phyloP scores from a whole-genome alignment of 768 basidiomycete species.

The Tephrocybe sp. region DNA sequence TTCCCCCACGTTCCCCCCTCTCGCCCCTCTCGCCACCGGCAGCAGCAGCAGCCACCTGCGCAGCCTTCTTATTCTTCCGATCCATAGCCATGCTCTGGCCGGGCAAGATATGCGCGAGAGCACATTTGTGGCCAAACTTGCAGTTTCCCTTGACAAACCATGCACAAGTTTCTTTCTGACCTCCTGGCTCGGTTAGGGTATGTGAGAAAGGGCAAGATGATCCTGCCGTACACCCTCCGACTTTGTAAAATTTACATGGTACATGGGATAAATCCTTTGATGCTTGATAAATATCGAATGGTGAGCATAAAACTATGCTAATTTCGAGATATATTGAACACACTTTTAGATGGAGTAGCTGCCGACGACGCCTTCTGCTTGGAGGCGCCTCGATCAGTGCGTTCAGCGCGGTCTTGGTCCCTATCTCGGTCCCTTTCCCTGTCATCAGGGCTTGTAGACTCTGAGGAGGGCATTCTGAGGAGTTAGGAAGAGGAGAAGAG shows the following conservation, averaged over 20 bases:
- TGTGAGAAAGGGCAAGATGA: constrained; percentile 97
- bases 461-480: constrained; percentile 19
- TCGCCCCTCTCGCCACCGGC: constrained; percentile 31
- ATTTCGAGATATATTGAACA: constrained; percentile 8
- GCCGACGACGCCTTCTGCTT: constrained; percentile 21
- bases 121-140: constrained; percentile 76
- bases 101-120: constrained; percentile 90
- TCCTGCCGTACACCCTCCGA: constrained; percentile 92
- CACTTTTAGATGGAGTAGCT: constrained; percentile 20
- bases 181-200: constrained; percentile 65
- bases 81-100: constrained; percentile 97
- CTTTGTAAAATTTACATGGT: constrained; percentile 96
- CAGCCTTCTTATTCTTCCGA: constrained; percentile 94
- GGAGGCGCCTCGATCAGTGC: constrained; percentile 18
- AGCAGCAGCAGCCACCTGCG: constrained; percentile 60
- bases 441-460: constrained; percentile 21
- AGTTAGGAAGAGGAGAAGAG: not conserved
- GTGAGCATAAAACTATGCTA: constrained; percentile 23
- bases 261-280: constrained; percentile 94
- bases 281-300: constrained; percentile 4
- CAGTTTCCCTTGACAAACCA: constrained; percentile 95
- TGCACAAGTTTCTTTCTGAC: constrained; percentile 78
- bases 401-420: constrained; percentile 20
- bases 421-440: constrained; percentile 21
- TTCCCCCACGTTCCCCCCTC: constrained; percentile 23